Percentiles rank a stretch among this genome's conserved stretches.
These are phyloP conservation scores for Eremomyces bilateralis DNA, from an alignment of 495 filamentous ascomycete species.

Conservation along the genomic window DNA sequence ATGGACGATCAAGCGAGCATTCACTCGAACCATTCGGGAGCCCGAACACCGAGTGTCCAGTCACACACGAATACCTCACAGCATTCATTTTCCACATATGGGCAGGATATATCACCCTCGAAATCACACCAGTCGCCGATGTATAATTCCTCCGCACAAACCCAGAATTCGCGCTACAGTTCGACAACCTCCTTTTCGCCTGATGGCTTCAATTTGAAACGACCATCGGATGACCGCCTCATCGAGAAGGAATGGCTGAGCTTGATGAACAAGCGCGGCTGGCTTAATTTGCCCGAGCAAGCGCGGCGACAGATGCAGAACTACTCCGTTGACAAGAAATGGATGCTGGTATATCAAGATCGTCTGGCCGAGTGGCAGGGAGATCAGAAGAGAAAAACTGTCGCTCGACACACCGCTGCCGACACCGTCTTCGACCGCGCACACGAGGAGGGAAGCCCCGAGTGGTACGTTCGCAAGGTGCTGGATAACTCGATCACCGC, in stretches of 20 bases:
- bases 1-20: constrained; percentile 50
- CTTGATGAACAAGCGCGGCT: constrained; percentile 92
- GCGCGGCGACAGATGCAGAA: constrained; percentile 86
- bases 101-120: constrained; percentile 2
- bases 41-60: constrained; percentile 14
- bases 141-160: constrained; percentile 3
- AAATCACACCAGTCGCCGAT: too few relatives aligned
- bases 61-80: constrained; percentile 9
- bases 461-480: constrained; percentile 95
- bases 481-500: constrained; percentile 87
- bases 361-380: constrained; percentile 80
- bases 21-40: constrained; percentile 28
- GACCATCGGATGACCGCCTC: constrained; percentile 61
- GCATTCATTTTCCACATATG: constrained; percentile 12
- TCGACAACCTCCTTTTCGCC: constrained; percentile 27
- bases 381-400: constrained; percentile 68
- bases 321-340: constrained; percentile 86
- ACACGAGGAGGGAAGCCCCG: constrained; percentile 86
- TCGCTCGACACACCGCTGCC: constrained; percentile 39
- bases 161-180: background rate
- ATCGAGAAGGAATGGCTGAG: constrained; percentile 86
- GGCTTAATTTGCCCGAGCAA: constrained; percentile 91
- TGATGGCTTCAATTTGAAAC: constrained; percentile 41
- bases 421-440: constrained; percentile 42
- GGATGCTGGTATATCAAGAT: constrained; percentile 92